phyloP scores from a whole-genome alignment of 2,329 filamentous ascomycete species.

The Colletotrichum acutatum region DNA sequence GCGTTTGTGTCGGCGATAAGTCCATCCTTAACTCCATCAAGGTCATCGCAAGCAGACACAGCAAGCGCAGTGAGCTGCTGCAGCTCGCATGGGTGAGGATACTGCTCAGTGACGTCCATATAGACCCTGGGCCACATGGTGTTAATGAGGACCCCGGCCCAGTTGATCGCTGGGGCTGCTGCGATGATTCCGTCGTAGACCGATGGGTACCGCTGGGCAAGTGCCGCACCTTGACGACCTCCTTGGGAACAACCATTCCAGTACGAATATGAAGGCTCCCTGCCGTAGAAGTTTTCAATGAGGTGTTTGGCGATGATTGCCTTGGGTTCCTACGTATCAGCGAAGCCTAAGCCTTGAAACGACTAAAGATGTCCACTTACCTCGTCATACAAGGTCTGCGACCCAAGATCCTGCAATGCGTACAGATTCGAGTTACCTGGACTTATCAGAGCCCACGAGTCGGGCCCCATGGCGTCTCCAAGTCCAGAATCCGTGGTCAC shows the following conservation, averaged over 20 bases:
- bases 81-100: conserved; percentile 36
- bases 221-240: conserved; percentile 67
- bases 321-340: background rate
- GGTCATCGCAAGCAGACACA: conserved; percentile 43
- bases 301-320: conserved; percentile 60
- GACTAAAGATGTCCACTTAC: background rate
- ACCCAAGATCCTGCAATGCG: conserved; percentile 9
- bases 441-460: conserved; percentile 36
- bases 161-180: conserved; percentile 51
- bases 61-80: conserved; percentile 46
- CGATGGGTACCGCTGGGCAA: conserved; percentile 62
- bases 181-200: conserved; percentile 69
- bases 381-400: conserved; percentile 3
- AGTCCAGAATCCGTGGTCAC: conserved; percentile 38
- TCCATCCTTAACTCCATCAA: conserved; percentile 40
- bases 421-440: conserved; percentile 25
- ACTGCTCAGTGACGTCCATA: conserved; percentile 10
- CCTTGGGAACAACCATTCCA: conserved; percentile 70
- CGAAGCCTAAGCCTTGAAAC: no score
- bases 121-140: conserved; percentile 7
- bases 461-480: background rate
- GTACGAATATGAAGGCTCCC: conserved; percentile 55
- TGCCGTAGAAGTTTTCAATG: conserved; percentile 58
- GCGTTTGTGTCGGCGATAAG: conserved; percentile 28
- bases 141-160: conserved; percentile 12